Evolutionary conservation across 2,329 filamentous ascomycete genomes (phyloP), one percentile per base, ranked within the genome.

Genomic region (Neofusicoccum sp.): DNA sequence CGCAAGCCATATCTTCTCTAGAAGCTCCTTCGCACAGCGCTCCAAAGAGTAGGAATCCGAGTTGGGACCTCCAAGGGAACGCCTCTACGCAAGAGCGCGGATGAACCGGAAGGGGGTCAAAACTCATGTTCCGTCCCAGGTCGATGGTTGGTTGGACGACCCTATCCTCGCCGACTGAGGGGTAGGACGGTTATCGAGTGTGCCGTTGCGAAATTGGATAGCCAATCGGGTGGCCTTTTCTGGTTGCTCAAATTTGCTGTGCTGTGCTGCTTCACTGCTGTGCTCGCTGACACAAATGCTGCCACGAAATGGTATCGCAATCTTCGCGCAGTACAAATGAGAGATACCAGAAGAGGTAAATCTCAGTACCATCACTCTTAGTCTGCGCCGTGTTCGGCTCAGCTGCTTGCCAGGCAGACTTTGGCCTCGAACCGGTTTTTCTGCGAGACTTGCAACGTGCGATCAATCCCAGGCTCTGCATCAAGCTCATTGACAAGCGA

Each of bases 251-350:
- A 26, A 16, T n/a, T 24, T 57, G 41, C 30, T 41, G 58, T 34
- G n/a, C 58, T 56, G 40, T 61, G 60, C 59, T 63, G 62, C 61
- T 63, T 75, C 72, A 78, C 79, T 80, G 76, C 77, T 82, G 73
- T 76, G 79, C 81, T 83, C 80, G 80, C 80, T 82, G 77, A 78
- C 76, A 40, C 62, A 45, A 59, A 60, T 56, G 61, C 61, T 63
- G 47, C 58, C 63, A 62, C 45, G 41, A 61, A 24, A 60, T 31
- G 51, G 61, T 59, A 16, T 43, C 51, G 41, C 11, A 34, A 51
- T 58, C 54, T 56, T 30, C 54, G 53, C 51, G 43, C 56, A 28
- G 40, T 60, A 43, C 51, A n/a, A 51, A 14, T 34, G 41, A 53
- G 58, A 54, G 40, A 36, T 44, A 60, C 58, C 58, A 33, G 12